Percentiles rank a stretch among this genome's conserved stretches.
Conservation (phyloP, 495 filamentous ascomycete genomes). For the Rhypophila decipiens region DNA sequence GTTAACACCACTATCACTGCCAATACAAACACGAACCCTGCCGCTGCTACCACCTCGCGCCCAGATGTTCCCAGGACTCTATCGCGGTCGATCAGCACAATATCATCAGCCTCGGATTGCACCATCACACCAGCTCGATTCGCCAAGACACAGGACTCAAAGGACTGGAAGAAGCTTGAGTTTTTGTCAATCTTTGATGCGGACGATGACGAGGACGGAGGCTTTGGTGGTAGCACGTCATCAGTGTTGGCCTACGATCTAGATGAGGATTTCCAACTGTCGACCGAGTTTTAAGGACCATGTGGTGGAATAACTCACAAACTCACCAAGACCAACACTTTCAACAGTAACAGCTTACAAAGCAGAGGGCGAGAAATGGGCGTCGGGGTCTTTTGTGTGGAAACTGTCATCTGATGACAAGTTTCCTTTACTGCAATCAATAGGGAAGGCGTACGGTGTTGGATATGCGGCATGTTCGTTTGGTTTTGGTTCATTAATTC, state of each 20-base stretch:
- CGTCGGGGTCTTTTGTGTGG: too few species aligned
- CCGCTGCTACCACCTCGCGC: conserved; percentile 6
- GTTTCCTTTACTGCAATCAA: too few species aligned
- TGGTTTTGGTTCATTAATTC: too few species aligned
- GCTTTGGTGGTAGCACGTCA: conserved; percentile 10
- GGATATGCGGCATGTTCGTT: too few species aligned
- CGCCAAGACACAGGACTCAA: conserved; percentile 21
- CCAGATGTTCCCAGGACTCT: conserved; percentile 11
- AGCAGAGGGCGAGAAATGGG: too few species aligned
- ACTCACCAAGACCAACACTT: too few species aligned
- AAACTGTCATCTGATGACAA: too few species aligned
- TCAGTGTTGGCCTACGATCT: conserved; percentile 35
- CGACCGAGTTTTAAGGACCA: conserved; percentile 34
- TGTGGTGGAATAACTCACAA: too few species aligned
- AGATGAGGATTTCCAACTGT: conserved; percentile 36
- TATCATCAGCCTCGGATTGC: conserved; percentile 37
- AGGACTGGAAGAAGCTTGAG: conserved; percentile 30
- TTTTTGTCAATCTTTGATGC: conserved; percentile 41
- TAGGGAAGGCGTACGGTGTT: too few species aligned
- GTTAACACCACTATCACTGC: neutral
- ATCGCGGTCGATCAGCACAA: conserved; percentile 30
- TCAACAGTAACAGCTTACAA: too few species aligned
- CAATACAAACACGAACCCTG: too few species aligned
- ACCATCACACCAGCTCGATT: conserved; percentile 46
- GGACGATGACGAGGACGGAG: conserved; percentile 28